phyloP scores from a whole-genome alignment of 192 early-diverging fungal genomes.

The Coemansia sp. region DNA sequence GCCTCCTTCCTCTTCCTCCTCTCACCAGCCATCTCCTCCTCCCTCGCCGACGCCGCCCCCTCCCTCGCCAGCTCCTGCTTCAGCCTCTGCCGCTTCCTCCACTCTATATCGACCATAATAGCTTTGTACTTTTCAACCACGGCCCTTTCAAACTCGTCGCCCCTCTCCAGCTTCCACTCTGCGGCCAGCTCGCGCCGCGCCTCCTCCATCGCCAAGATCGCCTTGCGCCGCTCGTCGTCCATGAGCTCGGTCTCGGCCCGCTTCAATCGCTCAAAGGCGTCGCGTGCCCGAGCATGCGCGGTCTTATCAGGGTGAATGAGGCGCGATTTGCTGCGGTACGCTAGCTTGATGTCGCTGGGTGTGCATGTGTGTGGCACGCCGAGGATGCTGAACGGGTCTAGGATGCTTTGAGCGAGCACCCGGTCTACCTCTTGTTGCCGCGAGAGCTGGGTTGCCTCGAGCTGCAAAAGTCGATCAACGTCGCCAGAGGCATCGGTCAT shows the following conservation, averaged over 20 bases:
- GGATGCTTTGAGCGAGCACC: slow-evolving; percentile 18
- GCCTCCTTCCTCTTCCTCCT: slow-evolving; percentile 22
- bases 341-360: slow-evolving; percentile 23
- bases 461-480: slow-evolving; percentile 13
- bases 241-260: slow-evolving; percentile 38
- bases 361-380: slow-evolving; percentile 22
- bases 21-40: slow-evolving; percentile 21
- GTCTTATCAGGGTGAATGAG: slow-evolving; percentile 51
- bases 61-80: slow-evolving; percentile 43
- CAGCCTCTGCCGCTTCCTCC: slow-evolving; percentile 37
- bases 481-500: background rate
- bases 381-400: slow-evolving; percentile 47
- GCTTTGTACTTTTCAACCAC: slow-evolving; percentile 27
- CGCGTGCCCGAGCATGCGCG: slow-evolving; percentile 28
- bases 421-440: slow-evolving; percentile 37
- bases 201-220: slow-evolving; percentile 26
- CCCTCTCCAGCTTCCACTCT: slow-evolving; percentile 14
- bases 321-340: slow-evolving; percentile 42
- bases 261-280: slow-evolving; percentile 46
- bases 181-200: slow-evolving; percentile 34
- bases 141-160: slow-evolving; percentile 20
- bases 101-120: slow-evolving; percentile 46
- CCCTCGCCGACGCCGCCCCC: slow-evolving; percentile 17
- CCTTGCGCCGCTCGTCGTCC: slow-evolving; percentile 37
- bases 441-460: slow-evolving; percentile 21